A percentile compares a stretch with the other conserved stretches of the same genome.
Conservation (phyloP, 208 protist species). For the Lotmaria passim region DNA sequence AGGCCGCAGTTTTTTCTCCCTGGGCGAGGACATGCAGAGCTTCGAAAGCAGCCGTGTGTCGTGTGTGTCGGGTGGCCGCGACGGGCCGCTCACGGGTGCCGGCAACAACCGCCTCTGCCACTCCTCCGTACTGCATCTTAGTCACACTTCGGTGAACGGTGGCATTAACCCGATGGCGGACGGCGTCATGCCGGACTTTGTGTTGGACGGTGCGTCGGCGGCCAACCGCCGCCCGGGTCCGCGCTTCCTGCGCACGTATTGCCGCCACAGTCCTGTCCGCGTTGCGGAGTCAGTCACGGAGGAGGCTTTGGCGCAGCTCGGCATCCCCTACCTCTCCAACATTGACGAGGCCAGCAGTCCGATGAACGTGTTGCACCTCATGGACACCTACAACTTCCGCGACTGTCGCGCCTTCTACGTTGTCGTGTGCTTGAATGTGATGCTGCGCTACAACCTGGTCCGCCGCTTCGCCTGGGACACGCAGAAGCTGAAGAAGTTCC, state of each 20-base stretch:
- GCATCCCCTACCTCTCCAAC: conserved; percentile 48
- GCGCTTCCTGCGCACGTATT: conserved; percentile 48
- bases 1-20: conserved; percentile 7
- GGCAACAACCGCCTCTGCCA: conserved; percentile 16
- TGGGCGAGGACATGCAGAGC: conserved; percentile 33
- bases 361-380: conserved; percentile 18
- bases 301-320: conserved; percentile 32
- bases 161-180: conserved; percentile 27
- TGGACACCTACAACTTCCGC: conserved; percentile 24
- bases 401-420: conserved; percentile 37
- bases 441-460: conserved; percentile 73
- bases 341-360: conserved; percentile 36
- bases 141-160: conserved; percentile 32
- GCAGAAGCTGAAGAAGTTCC: conserved; percentile 45
- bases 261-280: conserved; percentile 50
- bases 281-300: conserved; percentile 36
- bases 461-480: conserved; percentile 53
- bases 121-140: conserved; percentile 40
- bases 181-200: conserved; percentile 35
- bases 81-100: not conserved
- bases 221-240: conserved; percentile 29
- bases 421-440: conserved; percentile 59
- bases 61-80: conserved; percentile 17
- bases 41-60: conserved; percentile 22
- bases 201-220: conserved; percentile 25